Conservation (phyloP, 345 rosid genomes). For the Brassica juncea region DNA sequence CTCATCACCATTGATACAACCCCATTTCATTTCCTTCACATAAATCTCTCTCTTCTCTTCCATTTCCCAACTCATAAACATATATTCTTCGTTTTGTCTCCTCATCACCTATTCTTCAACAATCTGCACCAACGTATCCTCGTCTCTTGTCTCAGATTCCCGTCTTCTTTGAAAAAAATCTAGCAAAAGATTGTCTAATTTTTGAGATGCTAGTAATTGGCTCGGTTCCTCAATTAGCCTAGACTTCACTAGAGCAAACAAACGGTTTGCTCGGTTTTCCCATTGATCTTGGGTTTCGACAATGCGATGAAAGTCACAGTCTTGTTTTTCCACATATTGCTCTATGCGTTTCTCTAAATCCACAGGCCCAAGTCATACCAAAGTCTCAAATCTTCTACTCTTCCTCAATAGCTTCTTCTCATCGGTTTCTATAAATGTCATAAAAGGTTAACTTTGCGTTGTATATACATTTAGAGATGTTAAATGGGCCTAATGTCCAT, state of each 20-base stretch:
- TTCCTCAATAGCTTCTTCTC: conserved; percentile 43
- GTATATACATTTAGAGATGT: background rate
- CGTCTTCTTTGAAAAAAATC: conserved; percentile 53
- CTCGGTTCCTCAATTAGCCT: conserved; percentile 10
- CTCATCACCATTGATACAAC: conserved; percentile 44
- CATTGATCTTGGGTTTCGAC: conserved; percentile 13
- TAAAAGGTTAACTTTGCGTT: background rate
- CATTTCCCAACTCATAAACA: conserved; percentile 62
- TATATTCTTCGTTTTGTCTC: conserved; percentile 30
- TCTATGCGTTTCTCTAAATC: conserved; percentile 59
- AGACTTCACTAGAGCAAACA: conserved; percentile 32
- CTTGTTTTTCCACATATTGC: conserved; percentile 32
- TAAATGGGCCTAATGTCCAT: no score
- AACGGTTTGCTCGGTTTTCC: conserved; percentile 26
- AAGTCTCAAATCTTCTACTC: conserved; percentile 41
- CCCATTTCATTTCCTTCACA: conserved; percentile 46
- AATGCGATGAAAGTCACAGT: background rate
- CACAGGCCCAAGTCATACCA: conserved; percentile 56
- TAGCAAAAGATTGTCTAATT: conserved; percentile 40
- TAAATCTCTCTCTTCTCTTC: conserved; percentile 48
- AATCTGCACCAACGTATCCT: conserved; percentile 31
- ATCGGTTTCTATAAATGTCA: conserved; percentile 35
- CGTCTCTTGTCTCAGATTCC: conserved; percentile 22
- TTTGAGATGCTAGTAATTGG: conserved; percentile 2
- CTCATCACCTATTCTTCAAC: conserved; percentile 62